Percentiles rank a stretch among this genome's conserved stretches.
Evolutionary conservation across 2,329 filamentous ascomycete genomes (phyloP).

Genomic region (Parastagonospora nodorum): DNA sequence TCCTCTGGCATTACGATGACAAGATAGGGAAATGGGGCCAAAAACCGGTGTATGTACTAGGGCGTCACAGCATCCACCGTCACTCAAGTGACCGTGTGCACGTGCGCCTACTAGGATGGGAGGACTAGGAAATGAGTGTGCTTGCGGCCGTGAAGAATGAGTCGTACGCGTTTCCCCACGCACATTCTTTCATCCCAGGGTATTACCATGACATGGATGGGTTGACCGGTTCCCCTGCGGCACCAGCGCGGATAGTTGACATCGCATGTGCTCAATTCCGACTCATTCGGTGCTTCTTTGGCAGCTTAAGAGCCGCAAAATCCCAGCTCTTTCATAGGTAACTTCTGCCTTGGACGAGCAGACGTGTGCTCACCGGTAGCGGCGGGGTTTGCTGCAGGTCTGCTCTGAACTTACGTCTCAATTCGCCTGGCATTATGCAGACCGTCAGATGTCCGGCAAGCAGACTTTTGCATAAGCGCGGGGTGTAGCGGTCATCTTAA

Average conservation of each 20-base stretch:
- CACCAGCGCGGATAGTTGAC: too few species aligned
- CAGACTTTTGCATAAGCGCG: conserved; percentile 16
- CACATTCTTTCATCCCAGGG: too few species aligned
- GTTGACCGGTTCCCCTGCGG: too few species aligned
- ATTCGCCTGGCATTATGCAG: conserved; percentile 18
- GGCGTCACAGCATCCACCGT: conserved; percentile 11
- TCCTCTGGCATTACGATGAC: conserved; percentile 5
- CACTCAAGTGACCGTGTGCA: conserved; percentile 6
- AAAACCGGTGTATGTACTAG: conserved; percentile 24
- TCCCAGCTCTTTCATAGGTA: conserved; percentile 18
- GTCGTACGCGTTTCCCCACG: conserved; percentile 1
- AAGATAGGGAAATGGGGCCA: conserved; percentile 26
- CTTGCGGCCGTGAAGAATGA: background rate
- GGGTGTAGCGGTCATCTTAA: conserved; percentile 9
- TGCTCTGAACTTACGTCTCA: conserved; percentile 9
- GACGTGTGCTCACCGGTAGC: conserved; percentile 36
- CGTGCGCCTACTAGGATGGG: background rate
- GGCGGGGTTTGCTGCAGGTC: conserved; percentile 27
- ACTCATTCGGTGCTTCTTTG: background rate
- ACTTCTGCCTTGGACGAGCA: conserved; percentile 38
- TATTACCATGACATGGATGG: too few species aligned
- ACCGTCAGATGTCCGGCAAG: conserved; percentile 28
- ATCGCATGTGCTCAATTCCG: background rate
- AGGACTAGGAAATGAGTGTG: background rate
- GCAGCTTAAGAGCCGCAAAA: background rate